Base-by-base conservation (phyloP, 2,329 filamentous ascomycete species). In the Emydomyces testavorans region DNA sequence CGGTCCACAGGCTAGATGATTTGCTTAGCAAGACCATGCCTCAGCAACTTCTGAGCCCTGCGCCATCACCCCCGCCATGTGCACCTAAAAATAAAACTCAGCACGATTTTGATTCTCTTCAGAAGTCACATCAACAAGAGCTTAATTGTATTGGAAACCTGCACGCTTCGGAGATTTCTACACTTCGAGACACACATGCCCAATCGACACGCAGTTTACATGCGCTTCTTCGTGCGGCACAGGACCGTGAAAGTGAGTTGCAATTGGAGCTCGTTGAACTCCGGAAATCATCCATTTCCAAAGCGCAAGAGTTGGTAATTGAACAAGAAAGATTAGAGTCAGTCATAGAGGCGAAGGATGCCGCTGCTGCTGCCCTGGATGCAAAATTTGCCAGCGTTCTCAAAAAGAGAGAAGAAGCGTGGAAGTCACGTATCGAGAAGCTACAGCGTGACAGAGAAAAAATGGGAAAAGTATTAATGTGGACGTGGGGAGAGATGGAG, bases 341-440 rank as follows among this genome's bases (percentile, higher is more conserved):
- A 11, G 46, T 64, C 16, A 62, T 69, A 20, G 60, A 62, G 10
- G 58, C 59, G 1, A 69, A 69, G 46, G 64, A 69, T n/a, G 65
- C 67, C 37, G 59, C 65, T 1, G 59, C 66, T 13, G 58, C 57
- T 0, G 65, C 62, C 2, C 45, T 70, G 15, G 67, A 70, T 51
- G 54, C 60, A 46, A 62, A 64, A 31, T 65, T 71, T 44, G 62
- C 64, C 7, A 56, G 59, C 38, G 65, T 65, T 0, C 60, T 68
- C 11, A 65, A 68, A 40, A 67, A 65, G 52, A 61, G 67, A 28
- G 68, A 71, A 54, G 61, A 62, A 20, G 65, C 67, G 46, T 71
- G 68, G 68, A 61, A 67, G 49, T 58, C 62, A 0, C 62, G 67
- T 4, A 58, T 68, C 2, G 62, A 69, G 40, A 51, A 67, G 10